These are phyloP conservation scores for Cephaloascus albidus DNA, from an alignment of 805 yeast species.

Conservation along the genomic window DNA sequence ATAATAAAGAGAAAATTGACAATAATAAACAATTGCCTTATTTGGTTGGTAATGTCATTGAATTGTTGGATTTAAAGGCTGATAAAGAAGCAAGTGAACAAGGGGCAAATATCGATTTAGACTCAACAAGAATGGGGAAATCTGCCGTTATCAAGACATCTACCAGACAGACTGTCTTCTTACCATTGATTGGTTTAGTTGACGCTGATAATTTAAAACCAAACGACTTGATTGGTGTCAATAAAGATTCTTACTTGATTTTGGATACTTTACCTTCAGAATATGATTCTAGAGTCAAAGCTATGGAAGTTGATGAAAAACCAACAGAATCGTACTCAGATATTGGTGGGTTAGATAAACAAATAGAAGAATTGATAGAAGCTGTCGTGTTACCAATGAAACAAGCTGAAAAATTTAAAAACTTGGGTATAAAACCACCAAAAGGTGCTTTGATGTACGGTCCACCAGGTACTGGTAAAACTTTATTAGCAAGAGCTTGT, in stretches of 20 bases:
- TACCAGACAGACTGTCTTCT: slow-evolving; percentile 92
- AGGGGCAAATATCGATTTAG: slow-evolving; percentile 92
- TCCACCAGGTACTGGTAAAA: slow-evolving; percentile 99
- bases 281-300: slow-evolving; percentile 95
- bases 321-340: slow-evolving; percentile 97
- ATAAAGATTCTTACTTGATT: slow-evolving; percentile 89
- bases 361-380: slow-evolving; percentile 95
- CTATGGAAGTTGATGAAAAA: slow-evolving; percentile 98
- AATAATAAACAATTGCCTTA: slow-evolving; percentile 95
- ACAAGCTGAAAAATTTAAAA: slow-evolving; percentile 92
- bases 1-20: slow-evolving; percentile 90
- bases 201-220: slow-evolving; percentile 90
- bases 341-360: slow-evolving; percentile 97
- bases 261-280: slow-evolving; percentile 94
- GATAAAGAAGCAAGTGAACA: slow-evolving; percentile 78
- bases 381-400: slow-evolving; percentile 98
- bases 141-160: slow-evolving; percentile 98
- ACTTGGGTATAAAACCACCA: slow-evolving; percentile 93
- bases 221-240: slow-evolving; percentile 96
- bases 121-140: slow-evolving; percentile 84
- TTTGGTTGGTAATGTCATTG: slow-evolving; percentile 93
- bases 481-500: slow-evolving; percentile 94
- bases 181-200: slow-evolving; percentile 93
- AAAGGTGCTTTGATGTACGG: slow-evolving; percentile 98
- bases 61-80: slow-evolving; percentile 78